Evolutionary conservation across 192 early-diverging fungal species (phyloP), one percentile per base, ranked within the genome.

Genomic region (Umbelopsis sp.): DNA sequence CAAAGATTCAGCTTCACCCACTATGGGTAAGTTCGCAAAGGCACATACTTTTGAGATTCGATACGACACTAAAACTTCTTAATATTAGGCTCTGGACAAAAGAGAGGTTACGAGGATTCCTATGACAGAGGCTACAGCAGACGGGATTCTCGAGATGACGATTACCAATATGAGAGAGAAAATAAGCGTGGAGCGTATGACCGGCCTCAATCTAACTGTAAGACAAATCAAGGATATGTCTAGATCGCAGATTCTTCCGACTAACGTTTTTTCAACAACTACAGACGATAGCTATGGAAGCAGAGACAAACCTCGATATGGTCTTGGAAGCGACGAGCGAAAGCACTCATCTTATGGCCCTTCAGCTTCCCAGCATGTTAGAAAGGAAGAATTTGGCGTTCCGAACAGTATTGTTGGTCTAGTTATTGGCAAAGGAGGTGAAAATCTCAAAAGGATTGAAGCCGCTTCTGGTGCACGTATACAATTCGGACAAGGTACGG

Each of bases 381-480:
- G 66, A 37, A 77, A 74, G 45, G 85, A 82, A 70, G 84, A 89
- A 70, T 85, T 90, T 49, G 79, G 61, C 22, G 87, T 93, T 8
- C 86, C 88, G 4, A 77, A 85, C 66, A 80, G 76, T 41, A 86
- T 90, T 64, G 91, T 94, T 11, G 94, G 94, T 4, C 72, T 93
- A 48, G 84, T 96, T 35, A 96, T 96, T 77, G 94, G 94, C 11
- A 81, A 88, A 20, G 82, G 82, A 25, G 94, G 94, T 6, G 91
- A 91, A 49, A 92, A 90, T 79, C 72, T 96, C 70, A 89, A 92
- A 74, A 75, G 84, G 47, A 90, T 96, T 66, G 91, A 95, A 76
- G 82, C 86, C 58, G 79, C 80, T 21, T 88, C 88, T 23, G 91
- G 91, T 23, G 89, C 89, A 49, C 81, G 84, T 37, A 85, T 96